Evolutionary conservation across 257 asterid species (phyloP).

Genomic region (Fraxinus quadrangulata): DNA sequence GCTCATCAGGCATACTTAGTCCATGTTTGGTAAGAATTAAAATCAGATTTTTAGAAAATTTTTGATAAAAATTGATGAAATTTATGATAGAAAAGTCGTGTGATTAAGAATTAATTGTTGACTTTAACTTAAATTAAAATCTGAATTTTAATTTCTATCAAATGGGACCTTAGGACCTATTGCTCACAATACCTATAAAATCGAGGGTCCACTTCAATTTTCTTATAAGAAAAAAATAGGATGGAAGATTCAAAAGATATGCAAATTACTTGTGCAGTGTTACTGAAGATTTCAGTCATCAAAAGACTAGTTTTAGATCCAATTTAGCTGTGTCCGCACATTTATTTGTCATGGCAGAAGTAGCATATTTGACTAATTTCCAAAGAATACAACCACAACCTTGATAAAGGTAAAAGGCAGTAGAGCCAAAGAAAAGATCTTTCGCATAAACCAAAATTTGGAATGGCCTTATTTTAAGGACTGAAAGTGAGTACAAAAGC

Average conservation of each 20-base stretch:
- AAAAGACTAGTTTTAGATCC: constrained; percentile 8
- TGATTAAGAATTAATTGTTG: no score
- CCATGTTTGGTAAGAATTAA: no score
- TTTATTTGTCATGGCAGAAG: constrained; percentile 16
- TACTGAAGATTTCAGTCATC: constrained; percentile 18
- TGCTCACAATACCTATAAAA: background rate
- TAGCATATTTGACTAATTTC: constrained; percentile 34
- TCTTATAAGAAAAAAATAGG: background rate
- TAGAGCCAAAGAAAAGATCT: constrained; percentile 9
- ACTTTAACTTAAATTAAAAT: no score
- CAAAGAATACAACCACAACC: constrained; percentile 25
- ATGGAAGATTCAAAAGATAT: background rate
- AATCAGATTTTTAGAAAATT: no score
- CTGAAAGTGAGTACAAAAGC: constrained; percentile 35
- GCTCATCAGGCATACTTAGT: no score
- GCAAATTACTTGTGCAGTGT: constrained; percentile 12
- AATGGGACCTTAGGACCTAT: background rate
- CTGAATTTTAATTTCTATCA: no score
- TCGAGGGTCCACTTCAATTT: background rate
- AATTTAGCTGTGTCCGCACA: constrained; percentile 9
- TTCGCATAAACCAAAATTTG: constrained; percentile 11
- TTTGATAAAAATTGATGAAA: no score
- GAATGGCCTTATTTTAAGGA: constrained; percentile 34
- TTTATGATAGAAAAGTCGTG: no score
- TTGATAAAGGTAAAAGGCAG: constrained; percentile 26